These are phyloP conservation scores for Globisporangium ultimum DNA, from an alignment of 352 stramenopile species.

Conservation along the genomic window DNA sequence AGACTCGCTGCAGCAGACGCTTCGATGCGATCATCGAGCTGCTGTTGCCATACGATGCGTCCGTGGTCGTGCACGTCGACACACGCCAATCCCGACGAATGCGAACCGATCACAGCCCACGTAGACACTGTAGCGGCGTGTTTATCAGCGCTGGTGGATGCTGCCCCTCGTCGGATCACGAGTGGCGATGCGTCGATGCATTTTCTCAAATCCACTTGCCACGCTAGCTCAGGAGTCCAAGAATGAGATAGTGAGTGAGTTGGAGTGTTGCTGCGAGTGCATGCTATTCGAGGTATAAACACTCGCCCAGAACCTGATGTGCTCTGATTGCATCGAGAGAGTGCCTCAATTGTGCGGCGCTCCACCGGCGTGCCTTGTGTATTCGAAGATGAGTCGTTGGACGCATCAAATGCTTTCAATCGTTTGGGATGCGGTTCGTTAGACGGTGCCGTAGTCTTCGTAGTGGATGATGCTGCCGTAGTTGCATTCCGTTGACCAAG, in stretches of 20 bases:
- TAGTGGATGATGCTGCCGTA: neutral
- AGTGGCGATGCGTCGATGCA: slow-evolving; percentile 68
- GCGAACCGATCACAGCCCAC: slow-evolving; percentile 44
- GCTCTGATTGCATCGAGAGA: slow-evolving; percentile 24
- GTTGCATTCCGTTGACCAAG: neutral
- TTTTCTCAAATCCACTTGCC: slow-evolving; percentile 40
- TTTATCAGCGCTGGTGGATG: neutral
- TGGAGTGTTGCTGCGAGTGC: no score
- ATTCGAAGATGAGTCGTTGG: no score
- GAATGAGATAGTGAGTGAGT: neutral
- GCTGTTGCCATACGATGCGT: slow-evolving; percentile 26
- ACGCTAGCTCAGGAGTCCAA: slow-evolving; percentile 12
- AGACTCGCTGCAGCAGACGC: slow-evolving; percentile 38
- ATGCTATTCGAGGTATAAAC: neutral
- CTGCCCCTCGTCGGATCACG: slow-evolving; percentile 23
- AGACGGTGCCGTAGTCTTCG: no score
- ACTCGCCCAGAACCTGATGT: slow-evolving; percentile 8
- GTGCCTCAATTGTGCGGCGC: neutral
- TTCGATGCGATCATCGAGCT: slow-evolving; percentile 61
- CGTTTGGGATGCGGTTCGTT: no score
- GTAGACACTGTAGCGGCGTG: slow-evolving; percentile 7
- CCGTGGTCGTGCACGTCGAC: slow-evolving; percentile 28
- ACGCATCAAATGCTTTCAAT: no score
- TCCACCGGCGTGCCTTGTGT: neutral
- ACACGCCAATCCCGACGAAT: slow-evolving; percentile 41